A percentile compares a stretch with the other conserved stretches of the same genome.
phyloP scores from a whole-genome alignment of 2,329 filamentous ascomycete genomes.

The Colletotrichum chlorophyti region DNA sequence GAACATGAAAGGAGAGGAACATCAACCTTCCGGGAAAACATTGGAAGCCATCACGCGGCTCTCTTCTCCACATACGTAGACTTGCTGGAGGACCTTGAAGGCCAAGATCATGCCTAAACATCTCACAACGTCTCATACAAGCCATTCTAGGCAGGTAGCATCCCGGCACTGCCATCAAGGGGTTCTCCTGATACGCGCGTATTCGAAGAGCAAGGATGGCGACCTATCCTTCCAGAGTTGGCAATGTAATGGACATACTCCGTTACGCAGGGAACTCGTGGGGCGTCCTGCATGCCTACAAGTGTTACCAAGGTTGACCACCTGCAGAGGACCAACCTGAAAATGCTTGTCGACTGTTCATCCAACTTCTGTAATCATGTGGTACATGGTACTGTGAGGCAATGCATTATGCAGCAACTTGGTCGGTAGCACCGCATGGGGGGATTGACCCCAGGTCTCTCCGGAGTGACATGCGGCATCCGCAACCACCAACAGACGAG shows the following conservation, averaged over 20 bases:
- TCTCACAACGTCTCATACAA: not conserved
- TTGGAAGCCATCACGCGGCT: no score
- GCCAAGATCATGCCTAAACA: no score
- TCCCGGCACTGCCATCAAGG: not conserved
- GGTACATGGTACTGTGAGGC: not conserved
- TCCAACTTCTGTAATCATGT: not conserved
- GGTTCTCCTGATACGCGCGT: not conserved
- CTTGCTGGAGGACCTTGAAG: not conserved
- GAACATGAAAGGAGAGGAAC: no score
- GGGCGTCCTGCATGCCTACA: not conserved
- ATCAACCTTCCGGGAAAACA: no score
- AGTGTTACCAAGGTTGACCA: not conserved
- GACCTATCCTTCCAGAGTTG: not conserved
- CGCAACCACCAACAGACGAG: not conserved
- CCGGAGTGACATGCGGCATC: not conserved
- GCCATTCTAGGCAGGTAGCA: conserved; percentile 16
- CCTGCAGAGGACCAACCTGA: not conserved
- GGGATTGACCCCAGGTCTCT: conserved; percentile 3
- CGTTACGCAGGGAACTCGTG: not conserved
- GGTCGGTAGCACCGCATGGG: not conserved
- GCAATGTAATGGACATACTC: not conserved
- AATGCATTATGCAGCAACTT: not conserved
- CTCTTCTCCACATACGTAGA: not conserved
- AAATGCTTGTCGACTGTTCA: conserved; percentile 6
- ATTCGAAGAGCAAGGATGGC: conserved; percentile 10